These are phyloP conservation scores for Venturiaceae sp. DNA, from an alignment of 2,329 filamentous ascomycete species.

Conservation along the genomic window DNA sequence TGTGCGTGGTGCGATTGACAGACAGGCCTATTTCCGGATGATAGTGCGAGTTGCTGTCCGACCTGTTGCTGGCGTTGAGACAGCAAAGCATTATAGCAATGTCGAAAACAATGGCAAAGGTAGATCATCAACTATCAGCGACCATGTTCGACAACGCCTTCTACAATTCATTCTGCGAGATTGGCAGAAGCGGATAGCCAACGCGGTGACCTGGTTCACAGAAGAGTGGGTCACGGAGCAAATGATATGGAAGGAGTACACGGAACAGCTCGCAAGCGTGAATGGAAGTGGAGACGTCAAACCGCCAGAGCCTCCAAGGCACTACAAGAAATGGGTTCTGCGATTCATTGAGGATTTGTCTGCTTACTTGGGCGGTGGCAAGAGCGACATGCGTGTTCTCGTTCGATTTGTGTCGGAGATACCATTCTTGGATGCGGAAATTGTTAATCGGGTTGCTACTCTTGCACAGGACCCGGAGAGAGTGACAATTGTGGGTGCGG, in stretches of 20 bases:
- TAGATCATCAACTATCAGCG: not conserved
- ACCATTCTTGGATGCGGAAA: constrained; percentile 61
- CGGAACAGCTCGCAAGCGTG: constrained; percentile 24
- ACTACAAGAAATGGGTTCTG: constrained; percentile 73
- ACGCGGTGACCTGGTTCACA: constrained; percentile 87
- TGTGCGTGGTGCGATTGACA: constrained; percentile 4
- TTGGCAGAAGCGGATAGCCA: constrained; percentile 67
- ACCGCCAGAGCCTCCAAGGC: constrained; percentile 19
- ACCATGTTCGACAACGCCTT: constrained; percentile 5
- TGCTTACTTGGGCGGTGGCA: constrained; percentile 82
- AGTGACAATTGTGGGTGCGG: constrained; percentile 46
- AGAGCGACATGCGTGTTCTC: constrained; percentile 57
- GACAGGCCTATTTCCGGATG: constrained; percentile 6
- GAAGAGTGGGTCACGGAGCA: constrained; percentile 97
- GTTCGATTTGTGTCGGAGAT: constrained; percentile 89
- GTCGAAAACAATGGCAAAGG: not conserved
- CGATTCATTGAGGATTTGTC: constrained; percentile 82
- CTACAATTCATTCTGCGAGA: constrained; percentile 6
- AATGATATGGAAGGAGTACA: constrained; percentile 22
- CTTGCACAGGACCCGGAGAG: constrained; percentile 55
- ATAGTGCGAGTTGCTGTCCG: constrained; percentile 4
- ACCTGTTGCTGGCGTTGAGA: constrained; percentile 3
- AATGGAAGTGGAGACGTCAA: constrained; percentile 1
- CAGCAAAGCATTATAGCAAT: not conserved
- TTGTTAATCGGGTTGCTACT: constrained; percentile 62